A percentile compares a stretch with the other conserved stretches of the same genome.
These are phyloP conservation scores for Penicillium freii DNA, from an alignment of 2,329 filamentous ascomycete species.

Conservation along the genomic window DNA sequence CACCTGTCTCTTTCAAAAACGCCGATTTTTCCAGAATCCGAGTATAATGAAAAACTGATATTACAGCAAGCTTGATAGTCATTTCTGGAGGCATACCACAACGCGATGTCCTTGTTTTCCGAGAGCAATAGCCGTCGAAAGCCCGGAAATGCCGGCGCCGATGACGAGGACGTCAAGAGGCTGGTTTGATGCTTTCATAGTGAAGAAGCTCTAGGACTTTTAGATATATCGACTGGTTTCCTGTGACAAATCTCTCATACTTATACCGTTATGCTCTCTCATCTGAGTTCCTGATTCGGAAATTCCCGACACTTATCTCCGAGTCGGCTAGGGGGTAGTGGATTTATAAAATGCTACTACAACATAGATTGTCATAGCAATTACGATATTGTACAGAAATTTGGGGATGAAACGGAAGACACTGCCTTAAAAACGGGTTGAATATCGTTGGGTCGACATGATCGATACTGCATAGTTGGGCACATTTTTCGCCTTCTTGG, in stretches of 20 bases:
- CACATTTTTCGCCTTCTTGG: neutral
- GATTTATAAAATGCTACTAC: neutral
- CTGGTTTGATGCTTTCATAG: neutral
- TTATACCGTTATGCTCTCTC: neutral
- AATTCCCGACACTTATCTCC: neutral
- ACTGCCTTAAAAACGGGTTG: neutral
- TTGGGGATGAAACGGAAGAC: neutral
- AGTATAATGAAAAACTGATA: neutral
- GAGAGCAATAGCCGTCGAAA: slow-evolving; percentile 34
- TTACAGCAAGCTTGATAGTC: neutral
- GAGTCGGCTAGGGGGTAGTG: neutral
- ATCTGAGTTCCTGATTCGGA: neutral
- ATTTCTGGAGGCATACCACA: slow-evolving; percentile 24
- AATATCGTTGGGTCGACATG: neutral
- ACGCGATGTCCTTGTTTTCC: slow-evolving; percentile 35
- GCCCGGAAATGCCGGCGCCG: slow-evolving; percentile 37
- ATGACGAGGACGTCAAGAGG: slow-evolving; percentile 27
- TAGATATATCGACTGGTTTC: neutral
- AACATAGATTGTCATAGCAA: neutral
- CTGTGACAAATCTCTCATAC: neutral
- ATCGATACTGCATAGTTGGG: neutral
- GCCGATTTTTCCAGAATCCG: slow-evolving; percentile 32
- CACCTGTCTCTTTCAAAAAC: slow-evolving; percentile 27
- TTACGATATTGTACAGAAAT: too few species aligned
- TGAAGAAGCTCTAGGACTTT: neutral